Evolutionary conservation across 148 eudicot species (phyloP).

Genomic region (Gaultheria prostrata): DNA sequence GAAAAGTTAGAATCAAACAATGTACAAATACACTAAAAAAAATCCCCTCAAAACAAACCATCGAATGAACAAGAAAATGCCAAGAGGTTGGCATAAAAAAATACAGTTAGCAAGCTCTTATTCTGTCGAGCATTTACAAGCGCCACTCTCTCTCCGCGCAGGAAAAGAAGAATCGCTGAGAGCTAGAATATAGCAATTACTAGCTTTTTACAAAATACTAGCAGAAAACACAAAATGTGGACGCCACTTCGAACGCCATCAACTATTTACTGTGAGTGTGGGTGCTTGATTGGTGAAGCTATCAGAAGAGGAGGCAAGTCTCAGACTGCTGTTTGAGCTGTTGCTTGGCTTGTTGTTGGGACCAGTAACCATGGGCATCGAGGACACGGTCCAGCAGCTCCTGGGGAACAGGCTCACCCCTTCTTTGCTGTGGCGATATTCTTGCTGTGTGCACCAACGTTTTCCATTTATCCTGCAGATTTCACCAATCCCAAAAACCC

Average conservation of each 20-base stretch:
- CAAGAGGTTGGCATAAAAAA: slow-evolving; percentile 8
- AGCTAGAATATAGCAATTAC: neutral
- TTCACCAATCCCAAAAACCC: neutral
- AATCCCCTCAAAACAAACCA: neutral
- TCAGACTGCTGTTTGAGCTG: slow-evolving; percentile 63
- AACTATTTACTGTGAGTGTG: neutral
- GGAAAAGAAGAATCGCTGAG: slow-evolving; percentile 14
- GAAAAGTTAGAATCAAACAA: neutral
- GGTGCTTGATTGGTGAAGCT: neutral
- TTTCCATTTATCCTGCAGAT: slow-evolving; percentile 86
- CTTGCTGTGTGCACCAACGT: slow-evolving; percentile 94
- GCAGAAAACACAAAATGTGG: neutral
- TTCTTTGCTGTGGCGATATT: slow-evolving; percentile 91
- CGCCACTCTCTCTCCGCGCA: slow-evolving; percentile 16
- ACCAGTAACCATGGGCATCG: slow-evolving; percentile 83
- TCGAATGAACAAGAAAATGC: slow-evolving; percentile 18
- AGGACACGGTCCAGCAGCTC: slow-evolving; percentile 81
- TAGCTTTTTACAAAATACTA: slow-evolving; percentile 11
- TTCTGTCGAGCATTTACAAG: slow-evolving; percentile 32
- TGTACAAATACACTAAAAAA: neutral
- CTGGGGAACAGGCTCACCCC: slow-evolving; percentile 97
- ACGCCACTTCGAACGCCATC: slow-evolving; percentile 7
- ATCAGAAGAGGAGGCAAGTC: slow-evolving; percentile 53
- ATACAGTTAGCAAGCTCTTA: slow-evolving; percentile 23
- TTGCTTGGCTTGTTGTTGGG: slow-evolving; percentile 76